Conservation (phyloP, 78 protist species). For the Chrysochromulina parva region DNA sequence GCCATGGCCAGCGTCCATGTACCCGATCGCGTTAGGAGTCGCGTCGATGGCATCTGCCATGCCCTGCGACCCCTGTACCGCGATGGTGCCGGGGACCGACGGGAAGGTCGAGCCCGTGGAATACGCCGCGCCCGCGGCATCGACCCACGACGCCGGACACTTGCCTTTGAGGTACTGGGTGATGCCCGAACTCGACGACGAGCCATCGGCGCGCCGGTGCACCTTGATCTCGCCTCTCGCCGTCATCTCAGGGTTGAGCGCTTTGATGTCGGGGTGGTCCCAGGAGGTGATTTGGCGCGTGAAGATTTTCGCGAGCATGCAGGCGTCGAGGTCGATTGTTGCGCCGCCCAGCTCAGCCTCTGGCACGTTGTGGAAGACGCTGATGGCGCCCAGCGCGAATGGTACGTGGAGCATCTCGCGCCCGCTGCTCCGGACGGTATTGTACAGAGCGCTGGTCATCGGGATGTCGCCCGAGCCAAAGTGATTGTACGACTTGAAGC, state of each 20-base stretch:
- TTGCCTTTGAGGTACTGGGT: background rate
- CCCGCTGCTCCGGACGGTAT: background rate
- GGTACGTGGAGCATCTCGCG: constrained; percentile 7
- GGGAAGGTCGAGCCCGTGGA: background rate
- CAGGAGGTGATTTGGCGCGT: background rate
- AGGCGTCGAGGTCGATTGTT: background rate
- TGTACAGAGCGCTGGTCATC: background rate
- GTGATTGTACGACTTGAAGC: background rate
- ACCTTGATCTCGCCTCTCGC: background rate
- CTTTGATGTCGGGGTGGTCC: constrained; percentile 2
- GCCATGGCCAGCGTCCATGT: constrained; percentile 30
- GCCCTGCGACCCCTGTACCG: background rate
- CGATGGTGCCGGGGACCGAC: background rate
- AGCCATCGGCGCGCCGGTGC: background rate
- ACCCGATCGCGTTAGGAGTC: background rate
- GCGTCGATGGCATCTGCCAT: background rate
- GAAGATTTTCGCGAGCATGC: background rate
- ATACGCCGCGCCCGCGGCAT: no score
- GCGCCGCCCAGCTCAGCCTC: background rate
- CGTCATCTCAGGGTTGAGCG: background rate
- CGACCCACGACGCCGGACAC: background rate
- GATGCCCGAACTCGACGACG: background rate
- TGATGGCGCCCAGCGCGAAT: constrained; percentile 26
- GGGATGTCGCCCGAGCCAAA: constrained; percentile 33
- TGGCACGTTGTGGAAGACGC: background rate